Conservation (phyloP, 805 yeast genomes). For the Metschnikowia similis region DNA sequence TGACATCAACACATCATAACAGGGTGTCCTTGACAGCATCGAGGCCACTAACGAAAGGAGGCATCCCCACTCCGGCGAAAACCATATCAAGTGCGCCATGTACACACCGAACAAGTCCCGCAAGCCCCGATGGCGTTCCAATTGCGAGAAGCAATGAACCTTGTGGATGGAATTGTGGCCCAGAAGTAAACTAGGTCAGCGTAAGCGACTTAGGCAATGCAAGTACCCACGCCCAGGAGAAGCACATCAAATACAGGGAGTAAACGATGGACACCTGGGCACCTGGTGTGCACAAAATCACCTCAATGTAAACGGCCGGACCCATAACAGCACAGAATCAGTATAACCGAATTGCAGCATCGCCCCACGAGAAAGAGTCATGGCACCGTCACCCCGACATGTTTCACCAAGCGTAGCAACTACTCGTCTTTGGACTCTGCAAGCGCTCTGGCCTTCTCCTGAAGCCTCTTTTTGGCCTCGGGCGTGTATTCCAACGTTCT, state of each 20-base stretch:
- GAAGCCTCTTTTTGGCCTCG: constrained; percentile 36
- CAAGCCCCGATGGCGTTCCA: not conserved
- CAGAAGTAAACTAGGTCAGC: not conserved
- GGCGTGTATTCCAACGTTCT: constrained; percentile 40
- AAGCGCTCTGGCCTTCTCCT: constrained; percentile 7
- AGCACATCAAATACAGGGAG: not conserved
- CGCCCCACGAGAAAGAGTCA: no score
- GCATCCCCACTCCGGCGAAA: constrained; percentile 1
- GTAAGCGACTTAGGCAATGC: not conserved
- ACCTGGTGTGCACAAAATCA: not conserved
- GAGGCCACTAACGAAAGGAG: not conserved
- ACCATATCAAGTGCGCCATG: not conserved
- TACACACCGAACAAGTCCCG: constrained; percentile 1
- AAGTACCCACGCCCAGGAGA: not conserved
- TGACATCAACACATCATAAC: not conserved
- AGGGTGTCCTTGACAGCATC: not conserved
- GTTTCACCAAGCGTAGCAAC: no score
- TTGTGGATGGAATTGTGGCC: not conserved
- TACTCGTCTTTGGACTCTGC: not conserved
- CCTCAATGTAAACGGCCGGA: not conserved
- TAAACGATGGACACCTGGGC: not conserved
- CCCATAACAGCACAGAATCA: not conserved
- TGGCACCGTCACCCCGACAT: no score
- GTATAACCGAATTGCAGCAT: no score
- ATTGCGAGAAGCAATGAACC: not conserved